A percentile compares a stretch with the other conserved stretches of the same genome.
Evolutionary conservation across 2,329 filamentous ascomycete species (phyloP).

Genomic region (Emericellopsis cladophorae): DNA sequence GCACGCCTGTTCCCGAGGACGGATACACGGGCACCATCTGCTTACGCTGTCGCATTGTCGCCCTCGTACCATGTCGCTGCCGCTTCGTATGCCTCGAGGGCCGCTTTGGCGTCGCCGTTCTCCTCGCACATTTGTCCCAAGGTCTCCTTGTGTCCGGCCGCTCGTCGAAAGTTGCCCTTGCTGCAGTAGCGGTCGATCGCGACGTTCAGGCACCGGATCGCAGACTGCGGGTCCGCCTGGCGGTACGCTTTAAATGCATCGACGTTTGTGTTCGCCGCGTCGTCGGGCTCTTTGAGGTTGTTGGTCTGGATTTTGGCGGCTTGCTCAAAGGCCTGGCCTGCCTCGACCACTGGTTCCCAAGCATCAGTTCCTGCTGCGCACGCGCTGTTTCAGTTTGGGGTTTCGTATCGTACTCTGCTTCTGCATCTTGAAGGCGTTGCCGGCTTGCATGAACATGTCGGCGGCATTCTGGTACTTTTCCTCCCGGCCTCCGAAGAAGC

Average conservation of each 20-base stretch:
- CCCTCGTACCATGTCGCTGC: slow-evolving; percentile 83
- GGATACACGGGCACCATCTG: slow-evolving; percentile 19
- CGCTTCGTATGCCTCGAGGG: slow-evolving; percentile 71
- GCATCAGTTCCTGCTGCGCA: not conserved
- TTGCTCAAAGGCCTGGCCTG: slow-evolving; percentile 75
- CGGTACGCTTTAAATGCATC: slow-evolving; percentile 95
- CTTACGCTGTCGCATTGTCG: slow-evolving; percentile 72
- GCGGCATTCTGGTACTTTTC: slow-evolving; percentile 87
- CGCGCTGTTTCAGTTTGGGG: not conserved
- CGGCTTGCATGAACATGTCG: slow-evolving; percentile 78
- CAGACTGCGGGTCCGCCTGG: slow-evolving; percentile 72
- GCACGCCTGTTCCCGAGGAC: slow-evolving; percentile 20
- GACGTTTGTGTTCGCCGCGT: slow-evolving; percentile 75
- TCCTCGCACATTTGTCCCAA: slow-evolving; percentile 83
- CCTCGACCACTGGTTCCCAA: slow-evolving; percentile 55
- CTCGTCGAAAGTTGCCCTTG: slow-evolving; percentile 83
- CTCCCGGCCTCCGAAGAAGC: slow-evolving; percentile 73
- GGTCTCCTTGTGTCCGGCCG: slow-evolving; percentile 82
- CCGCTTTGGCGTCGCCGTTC: slow-evolving; percentile 63
- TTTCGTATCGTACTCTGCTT: slow-evolving; percentile 51
- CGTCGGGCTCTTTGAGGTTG: slow-evolving; percentile 81
- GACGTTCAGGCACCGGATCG: slow-evolving; percentile 64
- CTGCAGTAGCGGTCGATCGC: slow-evolving; percentile 78
- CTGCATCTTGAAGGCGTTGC: slow-evolving; percentile 83
- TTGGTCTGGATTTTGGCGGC: slow-evolving; percentile 70